Conservation (phyloP, 331 rosid genomes). For the Cucumis variabilis region DNA sequence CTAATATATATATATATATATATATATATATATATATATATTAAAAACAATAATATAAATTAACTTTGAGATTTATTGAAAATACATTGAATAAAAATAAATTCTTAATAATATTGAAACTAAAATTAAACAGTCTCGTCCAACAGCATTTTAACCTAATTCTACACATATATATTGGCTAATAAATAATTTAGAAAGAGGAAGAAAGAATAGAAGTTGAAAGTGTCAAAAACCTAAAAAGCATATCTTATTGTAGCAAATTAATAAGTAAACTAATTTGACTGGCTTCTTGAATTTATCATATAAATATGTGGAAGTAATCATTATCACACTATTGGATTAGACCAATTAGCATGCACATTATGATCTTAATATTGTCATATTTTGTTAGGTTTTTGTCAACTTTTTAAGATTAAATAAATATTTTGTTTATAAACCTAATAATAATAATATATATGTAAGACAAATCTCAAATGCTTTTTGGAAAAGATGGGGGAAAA, state of each 20-base stretch:
- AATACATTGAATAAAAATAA: too few relatives aligned
- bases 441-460: neutral
- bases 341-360: constrained; percentile 22
- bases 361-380: constrained; percentile 12
- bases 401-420: neutral
- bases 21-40: too few relatives aligned
- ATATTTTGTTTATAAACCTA: neutral
- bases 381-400: constrained; percentile 31
- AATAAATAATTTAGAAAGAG: neutral
- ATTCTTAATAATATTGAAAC: too few relatives aligned
- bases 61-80: too few relatives aligned
- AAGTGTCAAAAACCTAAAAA: neutral
- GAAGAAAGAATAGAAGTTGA: neutral
- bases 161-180: neutral
- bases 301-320: neutral
- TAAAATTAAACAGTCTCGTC: too few relatives aligned
- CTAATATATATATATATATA: too few relatives aligned
- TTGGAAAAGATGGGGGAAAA: too few relatives aligned
- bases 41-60: too few relatives aligned
- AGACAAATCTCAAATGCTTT: neutral
- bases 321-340: constrained; percentile 24
- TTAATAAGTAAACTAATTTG: neutral
- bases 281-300: neutral
- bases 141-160: too few relatives aligned
- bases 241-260: neutral